Conservation (phyloP, 108 stramenopile genomes). For the Nitzschia sp. region DNA sequence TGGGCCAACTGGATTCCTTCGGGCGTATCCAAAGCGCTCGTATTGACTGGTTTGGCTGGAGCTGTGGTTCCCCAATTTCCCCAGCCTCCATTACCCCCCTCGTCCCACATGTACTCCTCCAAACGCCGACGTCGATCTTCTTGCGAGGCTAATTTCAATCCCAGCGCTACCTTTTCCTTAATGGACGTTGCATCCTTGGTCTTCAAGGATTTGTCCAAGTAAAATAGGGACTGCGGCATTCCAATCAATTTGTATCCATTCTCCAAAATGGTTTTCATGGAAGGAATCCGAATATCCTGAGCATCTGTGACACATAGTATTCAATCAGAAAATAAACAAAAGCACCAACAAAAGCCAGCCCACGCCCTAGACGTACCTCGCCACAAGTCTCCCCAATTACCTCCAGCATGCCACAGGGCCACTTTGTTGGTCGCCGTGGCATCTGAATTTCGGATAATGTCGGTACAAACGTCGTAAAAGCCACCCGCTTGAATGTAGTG, state of each 20-base stretch:
- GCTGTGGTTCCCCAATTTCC: neutral
- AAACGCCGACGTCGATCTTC: slow-evolving; percentile 1
- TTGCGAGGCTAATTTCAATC: neutral
- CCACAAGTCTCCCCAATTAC: slow-evolving; percentile 53
- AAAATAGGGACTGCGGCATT: slow-evolving; percentile 45
- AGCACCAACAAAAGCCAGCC: neutral
- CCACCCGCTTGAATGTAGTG: slow-evolving; percentile 18
- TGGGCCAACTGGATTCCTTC: neutral
- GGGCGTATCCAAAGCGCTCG: slow-evolving; percentile 5
- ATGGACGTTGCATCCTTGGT: slow-evolving; percentile 2
- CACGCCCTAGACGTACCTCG: neutral
- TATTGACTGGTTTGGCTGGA: neutral
- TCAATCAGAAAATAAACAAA: neutral
- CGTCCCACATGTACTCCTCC: neutral
- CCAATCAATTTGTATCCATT: slow-evolving; percentile 30
- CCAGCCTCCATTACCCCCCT: neutral
- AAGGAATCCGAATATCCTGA: slow-evolving; percentile 28
- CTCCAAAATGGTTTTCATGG: slow-evolving; percentile 24
- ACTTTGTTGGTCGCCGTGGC: neutral
- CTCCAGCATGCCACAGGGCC: slow-evolving; percentile 49
- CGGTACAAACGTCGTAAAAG: slow-evolving; percentile 8
- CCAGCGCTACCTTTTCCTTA: slow-evolving; percentile 16
- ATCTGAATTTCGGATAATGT: neutral
- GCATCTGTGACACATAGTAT: neutral
- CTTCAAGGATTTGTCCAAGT: slow-evolving; percentile 7